Conservation (phyloP, 1,139 yeast genomes). For the Sugiyamaella paludigena region DNA sequence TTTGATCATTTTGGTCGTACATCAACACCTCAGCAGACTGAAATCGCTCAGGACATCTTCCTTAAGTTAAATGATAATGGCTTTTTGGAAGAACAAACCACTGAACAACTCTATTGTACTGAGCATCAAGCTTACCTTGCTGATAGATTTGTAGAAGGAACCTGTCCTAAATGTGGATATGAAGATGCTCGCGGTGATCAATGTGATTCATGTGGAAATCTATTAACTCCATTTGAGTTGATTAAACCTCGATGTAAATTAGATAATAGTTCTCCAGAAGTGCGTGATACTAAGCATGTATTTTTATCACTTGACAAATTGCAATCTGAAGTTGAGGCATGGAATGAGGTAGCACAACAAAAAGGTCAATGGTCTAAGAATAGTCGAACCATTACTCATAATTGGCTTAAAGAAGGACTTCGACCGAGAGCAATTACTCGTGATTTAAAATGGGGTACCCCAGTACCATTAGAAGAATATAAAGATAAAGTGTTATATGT, state of each 20-base stretch:
- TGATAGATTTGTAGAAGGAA: conserved; percentile 96
- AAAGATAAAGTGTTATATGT: conserved; percentile 90
- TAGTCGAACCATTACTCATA: conserved; percentile 78
- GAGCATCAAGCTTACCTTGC: conserved; percentile 89
- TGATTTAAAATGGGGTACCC: conserved; percentile 97
- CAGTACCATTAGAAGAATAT: conserved; percentile 79
- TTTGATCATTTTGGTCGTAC: conserved; percentile 97
- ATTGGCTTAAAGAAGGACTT: conserved; percentile 93
- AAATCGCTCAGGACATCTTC: conserved; percentile 92
- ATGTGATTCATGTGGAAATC: conserved; percentile 92
- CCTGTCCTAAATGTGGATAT: conserved; percentile 90
- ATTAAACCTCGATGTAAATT: conserved; percentile 93
- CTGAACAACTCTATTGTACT: conserved; percentile 88
- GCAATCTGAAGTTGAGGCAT: conserved; percentile 67
- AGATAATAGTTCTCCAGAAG: conserved; percentile 77
- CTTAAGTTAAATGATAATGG: conserved; percentile 69
- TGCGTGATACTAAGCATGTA: conserved; percentile 79
- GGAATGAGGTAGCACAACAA: conserved; percentile 67
- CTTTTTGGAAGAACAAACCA: conserved; percentile 78
- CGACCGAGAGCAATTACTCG: conserved; percentile 95
- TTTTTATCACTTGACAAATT: conserved; percentile 80
- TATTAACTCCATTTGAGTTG: conserved; percentile 88
- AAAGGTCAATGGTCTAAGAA: conserved; percentile 91
- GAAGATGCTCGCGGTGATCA: conserved; percentile 99
- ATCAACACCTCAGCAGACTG: conserved; percentile 86